Evolutionary conservation across 2,329 filamentous ascomycete genomes (phyloP).

Genomic region (Neocatenulostroma microsporum): DNA sequence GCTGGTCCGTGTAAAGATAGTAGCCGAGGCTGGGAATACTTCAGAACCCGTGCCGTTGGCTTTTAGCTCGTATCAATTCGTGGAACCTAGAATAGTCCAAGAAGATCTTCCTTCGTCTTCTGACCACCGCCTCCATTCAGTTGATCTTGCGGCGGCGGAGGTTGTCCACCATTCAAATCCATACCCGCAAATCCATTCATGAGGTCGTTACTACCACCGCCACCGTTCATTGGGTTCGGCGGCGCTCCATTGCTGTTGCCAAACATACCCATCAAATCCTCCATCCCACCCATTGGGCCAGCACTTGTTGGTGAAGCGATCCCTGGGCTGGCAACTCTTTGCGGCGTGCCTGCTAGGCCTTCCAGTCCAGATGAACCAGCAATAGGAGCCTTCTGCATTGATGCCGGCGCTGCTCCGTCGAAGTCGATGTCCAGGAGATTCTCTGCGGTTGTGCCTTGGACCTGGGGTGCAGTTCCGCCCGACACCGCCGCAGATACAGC

Average conservation of each 20-base stretch:
- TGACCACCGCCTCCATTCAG: conserved; percentile 49
- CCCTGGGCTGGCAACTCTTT: conserved; percentile 58
- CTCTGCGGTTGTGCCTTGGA: conserved; percentile 77
- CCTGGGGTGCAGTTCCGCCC: conserved; percentile 29
- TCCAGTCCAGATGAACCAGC: conserved; percentile 45
- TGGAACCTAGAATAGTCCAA: conserved; percentile 50
- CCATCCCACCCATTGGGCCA: conserved; percentile 52
- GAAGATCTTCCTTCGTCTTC: conserved; percentile 46
- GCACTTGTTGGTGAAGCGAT: conserved; percentile 35
- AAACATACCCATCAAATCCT: conserved; percentile 71
- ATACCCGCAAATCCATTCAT: conserved; percentile 77
- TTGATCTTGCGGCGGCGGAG: conserved; percentile 57
- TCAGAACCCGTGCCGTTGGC: too few relatives aligned
- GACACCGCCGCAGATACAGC: conserved; percentile 59
- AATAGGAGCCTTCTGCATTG: conserved; percentile 58
- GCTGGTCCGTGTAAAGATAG: too few relatives aligned
- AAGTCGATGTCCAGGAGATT: conserved; percentile 96
- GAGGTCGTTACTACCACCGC: conserved; percentile 47
- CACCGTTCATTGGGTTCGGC: conserved; percentile 14
- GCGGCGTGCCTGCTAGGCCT: conserved; percentile 56
- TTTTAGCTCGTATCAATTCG: too few relatives aligned
- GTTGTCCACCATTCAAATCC: conserved; percentile 59
- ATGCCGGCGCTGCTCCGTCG: conserved; percentile 87
- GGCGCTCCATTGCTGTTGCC: conserved; percentile 36
- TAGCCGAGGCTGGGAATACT: too few relatives aligned